Evolutionary conservation across 2,329 filamentous ascomycete genomes (phyloP).

Genomic region (Knufia fluminis): DNA sequence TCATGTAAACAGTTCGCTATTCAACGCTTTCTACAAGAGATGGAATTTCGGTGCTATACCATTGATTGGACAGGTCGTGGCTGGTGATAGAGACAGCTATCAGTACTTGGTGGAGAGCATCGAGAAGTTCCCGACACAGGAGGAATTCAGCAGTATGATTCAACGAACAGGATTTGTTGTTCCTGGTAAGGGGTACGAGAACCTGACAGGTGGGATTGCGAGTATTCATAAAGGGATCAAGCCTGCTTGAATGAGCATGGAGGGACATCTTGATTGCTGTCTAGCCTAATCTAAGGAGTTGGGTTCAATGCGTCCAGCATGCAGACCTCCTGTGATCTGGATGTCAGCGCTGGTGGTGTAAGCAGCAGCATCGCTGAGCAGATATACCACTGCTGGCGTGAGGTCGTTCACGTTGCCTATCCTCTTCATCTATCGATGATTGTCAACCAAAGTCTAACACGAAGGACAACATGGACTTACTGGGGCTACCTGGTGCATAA

Average conservation of each 20-base stretch:
- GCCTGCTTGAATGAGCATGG: slow-evolving; percentile 34
- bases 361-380: slow-evolving; percentile 33
- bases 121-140: slow-evolving; percentile 80
- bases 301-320: slow-evolving; percentile 24
- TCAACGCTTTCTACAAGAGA: slow-evolving; percentile 82
- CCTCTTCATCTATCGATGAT: slow-evolving; percentile 4
- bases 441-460: background rate
- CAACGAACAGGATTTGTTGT: slow-evolving; percentile 59
- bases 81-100: slow-evolving; percentile 88
- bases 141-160: slow-evolving; percentile 77
- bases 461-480: background rate
- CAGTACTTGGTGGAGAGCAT: slow-evolving; percentile 99
- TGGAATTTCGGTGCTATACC: slow-evolving; percentile 96
- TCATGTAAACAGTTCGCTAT: slow-evolving; percentile 66
- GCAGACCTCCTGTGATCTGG: slow-evolving; percentile 30
- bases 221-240: slow-evolving; percentile 97
- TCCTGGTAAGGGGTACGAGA: slow-evolving; percentile 74
- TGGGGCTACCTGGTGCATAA: slow-evolving; percentile 12
- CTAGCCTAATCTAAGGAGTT: background rate
- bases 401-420: slow-evolving; percentile 33
- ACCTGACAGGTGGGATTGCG: slow-evolving; percentile 84
- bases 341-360: slow-evolving; percentile 35
- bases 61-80: slow-evolving; percentile 87
- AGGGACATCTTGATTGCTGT: background rate
- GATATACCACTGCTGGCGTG: slow-evolving; percentile 34